phyloP scores from a whole-genome alignment of 345 rosid species.

The Punica granatum region DNA sequence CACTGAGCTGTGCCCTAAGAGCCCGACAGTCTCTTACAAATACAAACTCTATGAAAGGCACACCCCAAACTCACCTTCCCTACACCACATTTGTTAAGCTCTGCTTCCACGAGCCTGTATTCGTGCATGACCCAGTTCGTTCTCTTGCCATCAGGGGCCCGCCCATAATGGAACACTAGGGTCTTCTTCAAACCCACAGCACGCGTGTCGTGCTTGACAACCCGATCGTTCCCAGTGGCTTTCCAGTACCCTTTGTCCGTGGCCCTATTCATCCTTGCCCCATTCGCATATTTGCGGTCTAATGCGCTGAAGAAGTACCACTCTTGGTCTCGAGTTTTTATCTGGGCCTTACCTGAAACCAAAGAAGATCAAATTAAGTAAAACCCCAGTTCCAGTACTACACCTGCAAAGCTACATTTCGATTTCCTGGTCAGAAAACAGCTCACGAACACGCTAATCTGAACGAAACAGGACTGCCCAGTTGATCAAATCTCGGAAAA shows the following conservation, averaged over 20 bases:
- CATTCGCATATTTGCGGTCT: constrained; percentile 75
- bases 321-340: constrained; percentile 68
- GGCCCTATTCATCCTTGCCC: constrained; percentile 51
- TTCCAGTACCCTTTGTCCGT: constrained; percentile 69
- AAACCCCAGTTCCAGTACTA: neutral
- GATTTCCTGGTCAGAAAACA: neutral
- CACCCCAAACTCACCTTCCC: constrained; percentile 29
- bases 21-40: constrained; percentile 15
- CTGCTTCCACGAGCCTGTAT: constrained; percentile 54
- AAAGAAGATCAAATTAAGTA: neutral
- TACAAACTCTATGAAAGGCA: constrained; percentile 3
- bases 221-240: constrained; percentile 52
- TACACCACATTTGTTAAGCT: constrained; percentile 32
- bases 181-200: constrained; percentile 59
- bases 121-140: constrained; percentile 89
- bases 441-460: neutral
- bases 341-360: constrained; percentile 24
- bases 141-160: constrained; percentile 50
- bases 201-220: constrained; percentile 24
- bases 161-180: constrained; percentile 55
- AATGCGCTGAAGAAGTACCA: constrained; percentile 73
- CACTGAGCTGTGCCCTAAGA: neutral
- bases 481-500: neutral
- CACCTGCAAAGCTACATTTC: neutral
- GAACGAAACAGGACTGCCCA: neutral